phyloP scores from a whole-genome alignment of 805 yeast species.

The Candida silvicultrix region DNA sequence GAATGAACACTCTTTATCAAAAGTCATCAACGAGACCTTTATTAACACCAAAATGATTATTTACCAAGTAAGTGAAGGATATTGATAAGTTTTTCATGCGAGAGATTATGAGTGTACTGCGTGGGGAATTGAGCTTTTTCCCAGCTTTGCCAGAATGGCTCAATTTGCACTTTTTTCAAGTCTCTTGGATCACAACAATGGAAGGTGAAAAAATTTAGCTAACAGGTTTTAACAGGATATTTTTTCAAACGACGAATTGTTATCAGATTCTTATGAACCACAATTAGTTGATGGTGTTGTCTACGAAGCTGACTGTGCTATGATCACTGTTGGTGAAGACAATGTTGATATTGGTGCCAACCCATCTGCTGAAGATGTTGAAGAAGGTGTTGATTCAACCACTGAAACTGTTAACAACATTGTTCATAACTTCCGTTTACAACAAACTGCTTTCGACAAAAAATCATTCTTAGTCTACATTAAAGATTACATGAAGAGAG shows the following conservation, averaged over 20 bases:
- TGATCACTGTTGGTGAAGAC: conserved; percentile 85
- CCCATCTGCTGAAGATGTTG: conserved; percentile 97
- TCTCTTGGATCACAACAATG: neutral
- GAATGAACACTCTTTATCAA: neutral
- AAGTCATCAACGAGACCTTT: neutral
- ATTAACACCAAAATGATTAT: neutral
- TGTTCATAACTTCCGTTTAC: conserved; percentile 97
- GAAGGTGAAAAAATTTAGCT: conserved; percentile 1
- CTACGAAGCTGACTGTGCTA: conserved; percentile 93
- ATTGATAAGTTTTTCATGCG: neutral
- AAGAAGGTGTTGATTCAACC: conserved; percentile 72
- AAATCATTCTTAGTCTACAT: conserved; percentile 94
- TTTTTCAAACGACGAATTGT: conserved; percentile 89
- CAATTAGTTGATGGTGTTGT: conserved; percentile 84
- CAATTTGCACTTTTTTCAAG: neutral
- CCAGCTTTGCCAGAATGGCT: neutral
- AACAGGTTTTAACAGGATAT: conserved; percentile 54
- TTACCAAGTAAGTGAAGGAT: neutral
- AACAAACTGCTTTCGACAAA: conserved; percentile 94
- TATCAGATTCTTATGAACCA: conserved; percentile 95
- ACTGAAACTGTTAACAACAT: conserved; percentile 94
- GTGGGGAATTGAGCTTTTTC: neutral
- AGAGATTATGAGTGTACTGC: neutral
- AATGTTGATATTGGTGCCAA: conserved; percentile 98
- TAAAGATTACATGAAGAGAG: conserved; percentile 97